Percentiles rank a stretch among this genome's conserved stretches.
Evolutionary conservation across 768 basidiomycete species (phyloP).

Genomic region (Fibroporia radiculosa): DNA sequence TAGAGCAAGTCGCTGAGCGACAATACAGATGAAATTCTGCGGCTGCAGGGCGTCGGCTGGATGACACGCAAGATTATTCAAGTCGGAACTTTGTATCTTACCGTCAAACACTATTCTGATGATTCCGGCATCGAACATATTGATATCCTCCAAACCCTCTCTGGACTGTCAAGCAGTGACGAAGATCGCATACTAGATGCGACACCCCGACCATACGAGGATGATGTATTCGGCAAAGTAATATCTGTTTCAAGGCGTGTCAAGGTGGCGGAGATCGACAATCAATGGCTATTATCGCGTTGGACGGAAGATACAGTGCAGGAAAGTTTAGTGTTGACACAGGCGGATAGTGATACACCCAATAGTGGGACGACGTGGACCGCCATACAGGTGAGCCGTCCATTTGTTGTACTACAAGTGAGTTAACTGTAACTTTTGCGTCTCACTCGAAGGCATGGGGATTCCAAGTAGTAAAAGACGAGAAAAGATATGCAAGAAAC

Average conservation of each 20-base stretch:
- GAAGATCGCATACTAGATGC: conserved; percentile 56
- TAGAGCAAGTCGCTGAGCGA: conserved; percentile 70
- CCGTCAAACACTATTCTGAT: conserved; percentile 54
- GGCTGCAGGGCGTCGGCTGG: conserved; percentile 70
- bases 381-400: conserved; percentile 46
- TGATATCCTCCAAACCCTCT: conserved; percentile 55
- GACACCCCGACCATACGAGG: conserved; percentile 42
- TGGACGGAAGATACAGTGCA: conserved; percentile 34
- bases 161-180: conserved; percentile 47
- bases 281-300: conserved; percentile 30
- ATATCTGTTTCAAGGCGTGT: conserved; percentile 30
- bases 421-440: neutral
- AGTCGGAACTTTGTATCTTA: conserved; percentile 49
- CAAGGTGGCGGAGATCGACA: conserved; percentile 23
- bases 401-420: too few species aligned
- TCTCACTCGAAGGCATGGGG: conserved; percentile 46
- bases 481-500: conserved; percentile 53
- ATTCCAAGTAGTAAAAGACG: conserved; percentile 48
- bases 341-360: conserved; percentile 50
- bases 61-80: conserved; percentile 54
- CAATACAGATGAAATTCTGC: conserved; percentile 52
- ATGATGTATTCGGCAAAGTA: conserved; percentile 56
- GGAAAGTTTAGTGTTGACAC: conserved; percentile 27
- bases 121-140: conserved; percentile 54
- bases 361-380: conserved; percentile 59